phyloP scores from a whole-genome alignment of 2,329 filamentous ascomycete species.

The Verticillium tricorpus region DNA sequence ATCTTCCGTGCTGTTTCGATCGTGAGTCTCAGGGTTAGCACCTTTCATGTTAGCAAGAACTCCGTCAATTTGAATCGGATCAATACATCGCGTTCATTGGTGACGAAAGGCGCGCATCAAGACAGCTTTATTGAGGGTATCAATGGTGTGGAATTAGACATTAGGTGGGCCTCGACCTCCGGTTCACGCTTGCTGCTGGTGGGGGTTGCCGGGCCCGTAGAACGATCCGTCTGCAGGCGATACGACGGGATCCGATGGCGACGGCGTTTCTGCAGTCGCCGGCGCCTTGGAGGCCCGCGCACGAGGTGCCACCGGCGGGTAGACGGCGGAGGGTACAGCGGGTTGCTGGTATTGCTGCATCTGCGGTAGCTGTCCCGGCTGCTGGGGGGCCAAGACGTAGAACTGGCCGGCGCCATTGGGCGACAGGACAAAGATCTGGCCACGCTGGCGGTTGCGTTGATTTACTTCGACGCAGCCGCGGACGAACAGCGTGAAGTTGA shows the following conservation, averaged over 20 bases:
- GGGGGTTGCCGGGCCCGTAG: neutral
- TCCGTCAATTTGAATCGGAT: too few species aligned
- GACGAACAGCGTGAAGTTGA: constrained; percentile 34
- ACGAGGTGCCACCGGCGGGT: neutral
- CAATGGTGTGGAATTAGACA: neutral
- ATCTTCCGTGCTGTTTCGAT: constrained; percentile 13
- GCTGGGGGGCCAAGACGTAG: neutral
- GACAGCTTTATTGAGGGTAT: neutral
- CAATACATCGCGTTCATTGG: too few species aligned
- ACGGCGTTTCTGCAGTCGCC: neutral
- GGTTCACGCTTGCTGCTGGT: neutral
- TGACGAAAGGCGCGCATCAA: neutral
- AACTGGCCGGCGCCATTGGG: neutral
- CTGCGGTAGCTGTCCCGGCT: neutral
- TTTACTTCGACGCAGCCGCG: constrained; percentile 33
- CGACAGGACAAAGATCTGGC: constrained; percentile 7
- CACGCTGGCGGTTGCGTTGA: constrained; percentile 17
- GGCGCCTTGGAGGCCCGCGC: neutral
- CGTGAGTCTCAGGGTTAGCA: too few species aligned
- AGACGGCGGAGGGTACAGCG: neutral
- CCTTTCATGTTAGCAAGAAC: too few species aligned
- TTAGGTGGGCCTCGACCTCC: neutral
- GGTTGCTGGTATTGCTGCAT: neutral
- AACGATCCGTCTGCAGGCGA: neutral
- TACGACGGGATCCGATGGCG: neutral